Conservation (phyloP, 495 filamentous ascomycete genomes). For the Mycothermus thermophilus region DNA sequence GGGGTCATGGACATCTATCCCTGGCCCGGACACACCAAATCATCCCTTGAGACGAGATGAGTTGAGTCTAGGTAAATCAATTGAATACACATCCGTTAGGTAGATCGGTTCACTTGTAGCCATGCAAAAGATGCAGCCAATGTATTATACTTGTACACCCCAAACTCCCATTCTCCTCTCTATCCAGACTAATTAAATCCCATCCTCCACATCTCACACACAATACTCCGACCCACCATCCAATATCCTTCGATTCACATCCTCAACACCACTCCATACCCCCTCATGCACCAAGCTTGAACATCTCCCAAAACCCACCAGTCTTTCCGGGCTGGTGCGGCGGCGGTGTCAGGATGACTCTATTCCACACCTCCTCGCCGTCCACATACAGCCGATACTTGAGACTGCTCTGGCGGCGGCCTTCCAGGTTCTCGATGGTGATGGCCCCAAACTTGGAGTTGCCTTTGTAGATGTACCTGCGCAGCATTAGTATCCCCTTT, state of each 20-base stretch:
- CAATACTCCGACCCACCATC: too few relatives aligned
- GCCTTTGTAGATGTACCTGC: slow-evolving; percentile 66
- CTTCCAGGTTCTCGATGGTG: slow-evolving; percentile 57
- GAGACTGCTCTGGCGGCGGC: slow-evolving; percentile 46
- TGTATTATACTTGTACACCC: too few relatives aligned
- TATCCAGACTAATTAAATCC: too few relatives aligned
- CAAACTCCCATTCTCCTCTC: too few relatives aligned
- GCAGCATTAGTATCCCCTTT: slow-evolving; percentile 2
- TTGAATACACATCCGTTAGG: too few relatives aligned
- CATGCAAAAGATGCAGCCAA: too few relatives aligned
- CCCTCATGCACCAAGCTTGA: slow-evolving; percentile 11
- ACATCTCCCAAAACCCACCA: slow-evolving; percentile 28
- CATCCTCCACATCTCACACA: too few relatives aligned
- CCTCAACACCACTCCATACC: background rate
- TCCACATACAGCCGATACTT: slow-evolving; percentile 77
- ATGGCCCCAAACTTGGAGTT: slow-evolving; percentile 85
- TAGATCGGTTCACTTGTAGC: too few relatives aligned
- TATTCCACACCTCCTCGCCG: slow-evolving; percentile 64
- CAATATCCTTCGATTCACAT: background rate
- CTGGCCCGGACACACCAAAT: too few relatives aligned
- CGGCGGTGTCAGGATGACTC: slow-evolving; percentile 40
- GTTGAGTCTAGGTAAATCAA: too few relatives aligned
- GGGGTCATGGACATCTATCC: too few relatives aligned
- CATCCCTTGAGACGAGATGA: too few relatives aligned
- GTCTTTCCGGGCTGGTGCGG: slow-evolving; percentile 6